Conservation (phyloP, 805 yeast genomes). For the Candida boidinii region DNA sequence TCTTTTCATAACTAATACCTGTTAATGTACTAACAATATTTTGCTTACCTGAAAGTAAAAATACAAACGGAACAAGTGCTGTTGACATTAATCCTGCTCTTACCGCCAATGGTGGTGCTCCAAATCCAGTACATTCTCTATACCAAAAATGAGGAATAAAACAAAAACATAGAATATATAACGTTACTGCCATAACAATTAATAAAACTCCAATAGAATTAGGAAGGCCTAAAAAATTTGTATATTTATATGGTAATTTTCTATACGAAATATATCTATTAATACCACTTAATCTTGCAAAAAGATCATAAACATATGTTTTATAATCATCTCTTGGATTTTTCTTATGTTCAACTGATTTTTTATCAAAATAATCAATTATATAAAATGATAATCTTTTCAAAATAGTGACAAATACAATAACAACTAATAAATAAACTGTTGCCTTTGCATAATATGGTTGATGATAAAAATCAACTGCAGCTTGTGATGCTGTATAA, state of each 20-base stretch:
- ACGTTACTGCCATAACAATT: slow-evolving; percentile 22
- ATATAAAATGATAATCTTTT: slow-evolving; percentile 17
- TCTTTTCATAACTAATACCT: slow-evolving; percentile 47
- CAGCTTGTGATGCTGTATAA: slow-evolving; percentile 21
- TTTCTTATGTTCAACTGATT: no score
- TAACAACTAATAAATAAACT: slow-evolving; percentile 30
- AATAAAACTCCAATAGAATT: slow-evolving; percentile 27
- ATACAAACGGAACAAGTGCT: slow-evolving; percentile 42
- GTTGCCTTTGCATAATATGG: slow-evolving; percentile 29
- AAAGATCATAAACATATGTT: neutral
- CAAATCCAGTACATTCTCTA: slow-evolving; percentile 44
- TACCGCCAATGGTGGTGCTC: slow-evolving; percentile 50
- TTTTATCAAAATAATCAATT: slow-evolving; percentile 10
- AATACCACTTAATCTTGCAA: slow-evolving; percentile 19
- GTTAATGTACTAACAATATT: slow-evolving; percentile 40
- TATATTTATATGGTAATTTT: slow-evolving; percentile 21
- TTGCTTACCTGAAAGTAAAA: slow-evolving; percentile 42
- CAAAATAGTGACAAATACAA: slow-evolving; percentile 24
- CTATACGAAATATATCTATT: slow-evolving; percentile 24
- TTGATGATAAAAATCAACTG: slow-evolving; percentile 21
- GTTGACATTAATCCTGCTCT: slow-evolving; percentile 43
- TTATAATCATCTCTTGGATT: slow-evolving; percentile 1
- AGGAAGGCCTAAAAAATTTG: slow-evolving; percentile 29
- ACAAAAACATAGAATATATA: slow-evolving; percentile 25
- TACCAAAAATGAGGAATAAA: slow-evolving; percentile 42